phyloP scores from a whole-genome alignment of 2,329 filamentous ascomycete species.

The Colletotrichum neosansevieriae region DNA sequence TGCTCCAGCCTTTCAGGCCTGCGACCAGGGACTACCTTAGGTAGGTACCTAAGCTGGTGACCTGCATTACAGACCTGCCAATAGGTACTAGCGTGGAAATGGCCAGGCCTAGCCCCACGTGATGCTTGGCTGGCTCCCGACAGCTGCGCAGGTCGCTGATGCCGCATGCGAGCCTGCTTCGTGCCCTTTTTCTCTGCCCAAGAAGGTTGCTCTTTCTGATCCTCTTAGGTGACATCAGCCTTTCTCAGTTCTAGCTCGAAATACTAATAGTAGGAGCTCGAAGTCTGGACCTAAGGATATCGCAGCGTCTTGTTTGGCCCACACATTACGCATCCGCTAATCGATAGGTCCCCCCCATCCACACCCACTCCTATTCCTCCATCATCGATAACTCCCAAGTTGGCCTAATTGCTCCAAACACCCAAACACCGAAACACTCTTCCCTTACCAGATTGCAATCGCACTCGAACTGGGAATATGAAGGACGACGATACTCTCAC shows the following conservation, averaged over 20 bases:
- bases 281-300: constrained; percentile 25
- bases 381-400: constrained; percentile 27
- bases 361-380: constrained; percentile 37
- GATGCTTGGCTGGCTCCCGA: constrained; percentile 30
- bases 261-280: neutral
- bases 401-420: constrained; percentile 15
- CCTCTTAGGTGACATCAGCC: constrained; percentile 22
- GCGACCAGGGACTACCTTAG: constrained; percentile 19
- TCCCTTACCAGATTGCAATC: constrained; percentile 12
- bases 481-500: constrained; percentile 53
- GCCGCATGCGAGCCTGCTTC: constrained; percentile 20
- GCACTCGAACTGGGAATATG: constrained; percentile 42
- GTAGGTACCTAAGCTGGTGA: constrained; percentile 19
- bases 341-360: constrained; percentile 37
- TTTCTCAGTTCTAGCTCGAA: constrained; percentile 8
- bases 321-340: constrained; percentile 41
- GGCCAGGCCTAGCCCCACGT: constrained; percentile 33
- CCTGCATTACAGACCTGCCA: constrained; percentile 5
- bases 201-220: constrained; percentile 11
- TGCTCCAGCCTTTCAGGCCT: constrained; percentile 37
- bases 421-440: neutral
- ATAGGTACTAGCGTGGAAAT: constrained; percentile 33
- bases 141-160: constrained; percentile 27
- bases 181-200: constrained; percentile 18
- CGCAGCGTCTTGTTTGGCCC: constrained; percentile 21